These are phyloP conservation scores for Aspergillus chevalieri DNA, from an alignment of 2,329 filamentous ascomycete genomes.

Conservation along the genomic window DNA sequence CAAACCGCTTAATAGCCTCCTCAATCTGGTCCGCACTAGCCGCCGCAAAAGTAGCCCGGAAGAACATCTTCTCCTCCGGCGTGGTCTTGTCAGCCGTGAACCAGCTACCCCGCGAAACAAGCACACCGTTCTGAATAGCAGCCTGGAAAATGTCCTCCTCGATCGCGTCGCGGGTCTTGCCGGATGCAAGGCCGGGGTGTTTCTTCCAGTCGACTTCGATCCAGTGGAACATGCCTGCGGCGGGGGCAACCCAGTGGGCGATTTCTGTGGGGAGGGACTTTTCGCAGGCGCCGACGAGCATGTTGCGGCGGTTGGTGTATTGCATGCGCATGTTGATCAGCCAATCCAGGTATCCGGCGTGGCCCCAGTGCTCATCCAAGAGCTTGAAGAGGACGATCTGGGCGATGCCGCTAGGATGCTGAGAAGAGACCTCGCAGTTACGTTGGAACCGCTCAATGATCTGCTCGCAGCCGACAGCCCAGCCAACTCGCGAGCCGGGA, in stretches of 20 bases:
- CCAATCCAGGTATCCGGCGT: slow-evolving; percentile 84
- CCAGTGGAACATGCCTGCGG: slow-evolving; percentile 82
- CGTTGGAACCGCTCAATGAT: slow-evolving; percentile 75
- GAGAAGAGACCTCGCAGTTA: slow-evolving; percentile 75
- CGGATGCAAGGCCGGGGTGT: slow-evolving; percentile 36
- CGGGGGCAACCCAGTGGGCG: slow-evolving; percentile 71
- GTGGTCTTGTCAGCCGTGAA: slow-evolving; percentile 70
- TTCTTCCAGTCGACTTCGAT: slow-evolving; percentile 42
- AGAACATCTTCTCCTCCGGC: slow-evolving; percentile 63
- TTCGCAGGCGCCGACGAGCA: slow-evolving; percentile 73
- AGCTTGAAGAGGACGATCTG: slow-evolving; percentile 83
- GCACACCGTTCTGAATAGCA: slow-evolving; percentile 68
- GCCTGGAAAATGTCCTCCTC: slow-evolving; percentile 82
- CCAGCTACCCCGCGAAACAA: slow-evolving; percentile 83
- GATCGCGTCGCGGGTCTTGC: slow-evolving; percentile 44
- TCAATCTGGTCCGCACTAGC: slow-evolving; percentile 65
- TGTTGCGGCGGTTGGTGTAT: slow-evolving; percentile 74
- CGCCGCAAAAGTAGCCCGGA: slow-evolving; percentile 83
- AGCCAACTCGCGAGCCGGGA: slow-evolving; percentile 75
- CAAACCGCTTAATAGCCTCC: slow-evolving; percentile 68
- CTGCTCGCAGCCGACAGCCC: slow-evolving; percentile 83
- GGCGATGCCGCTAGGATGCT: slow-evolving; percentile 77
- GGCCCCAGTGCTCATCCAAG: slow-evolving; percentile 90
- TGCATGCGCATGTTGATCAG: slow-evolving; percentile 71
- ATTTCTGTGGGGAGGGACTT: slow-evolving; percentile 66